Percentiles rank a stretch among this genome's conserved stretches.
Evolutionary conservation across 148 eudicot species (phyloP).

Genomic region (Vaccinium myrtillus): DNA sequence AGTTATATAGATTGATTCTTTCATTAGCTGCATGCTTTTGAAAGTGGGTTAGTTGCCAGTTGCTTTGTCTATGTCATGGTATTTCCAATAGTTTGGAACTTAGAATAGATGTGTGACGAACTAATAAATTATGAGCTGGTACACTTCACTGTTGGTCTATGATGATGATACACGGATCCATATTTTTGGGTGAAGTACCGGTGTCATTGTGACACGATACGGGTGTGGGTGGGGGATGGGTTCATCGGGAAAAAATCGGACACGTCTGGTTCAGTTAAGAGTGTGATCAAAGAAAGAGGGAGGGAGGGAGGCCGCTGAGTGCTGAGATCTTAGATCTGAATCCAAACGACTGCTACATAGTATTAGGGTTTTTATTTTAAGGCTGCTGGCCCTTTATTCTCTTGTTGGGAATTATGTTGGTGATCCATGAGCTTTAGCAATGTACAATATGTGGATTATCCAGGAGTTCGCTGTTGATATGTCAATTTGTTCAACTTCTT

Average conservation of each 20-base stretch:
- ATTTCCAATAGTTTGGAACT: background rate
- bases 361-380: no score
- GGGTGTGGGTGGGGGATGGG: no score
- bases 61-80: conserved; percentile 4
- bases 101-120: background rate
- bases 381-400: no score
- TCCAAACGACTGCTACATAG: no score
- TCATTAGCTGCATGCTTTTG: conserved; percentile 2
- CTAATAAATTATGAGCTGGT: background rate
- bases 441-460: background rate
- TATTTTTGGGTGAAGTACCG: no score
- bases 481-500: background rate
- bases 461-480: background rate
- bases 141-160: conserved; percentile 1
- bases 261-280: no score
- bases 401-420: background rate
- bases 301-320: no score
- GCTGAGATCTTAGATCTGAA: no score
- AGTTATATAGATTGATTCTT: background rate
- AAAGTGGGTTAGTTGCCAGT: background rate
- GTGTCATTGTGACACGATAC: no score
- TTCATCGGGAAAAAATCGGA: no score
- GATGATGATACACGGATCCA: no score
- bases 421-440: background rate
- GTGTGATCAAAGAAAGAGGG: no score